Percentiles rank a stretch among this genome's conserved stretches.
Conservation (phyloP, 306 rosid genomes). For the cucumber (Cucumis sativus) region Cucumber_9930_V3 NC_026658.2:2157501-2158000, state of each 20-base stretch:
- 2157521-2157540: constrained; percentile 13
- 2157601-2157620: constrained; percentile 64
- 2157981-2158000: not conserved
- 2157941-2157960: not conserved
- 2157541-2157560: not conserved
- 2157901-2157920: constrained; percentile 25
- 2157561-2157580: constrained; percentile 7
- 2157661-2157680: not conserved
- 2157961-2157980: not conserved
- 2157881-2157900: constrained; percentile 26
- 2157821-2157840: constrained; percentile 19
- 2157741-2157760: not conserved
- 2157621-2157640: constrained; percentile 45
- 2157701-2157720: not conserved
- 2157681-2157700: not conserved
- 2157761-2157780: not conserved
- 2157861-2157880: constrained; percentile 22
- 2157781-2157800: constrained; percentile 19
- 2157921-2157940: constrained; percentile 17
- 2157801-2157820: constrained; percentile 31
- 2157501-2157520: not conserved
- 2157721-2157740: not conserved
- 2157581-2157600: constrained; percentile 34
- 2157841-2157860: constrained; percentile 28
- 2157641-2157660: not conserved